These are phyloP conservation scores for Penicillium sp. DNA, from an alignment of 2,329 filamentous ascomycete genomes.

Conservation along the genomic window DNA sequence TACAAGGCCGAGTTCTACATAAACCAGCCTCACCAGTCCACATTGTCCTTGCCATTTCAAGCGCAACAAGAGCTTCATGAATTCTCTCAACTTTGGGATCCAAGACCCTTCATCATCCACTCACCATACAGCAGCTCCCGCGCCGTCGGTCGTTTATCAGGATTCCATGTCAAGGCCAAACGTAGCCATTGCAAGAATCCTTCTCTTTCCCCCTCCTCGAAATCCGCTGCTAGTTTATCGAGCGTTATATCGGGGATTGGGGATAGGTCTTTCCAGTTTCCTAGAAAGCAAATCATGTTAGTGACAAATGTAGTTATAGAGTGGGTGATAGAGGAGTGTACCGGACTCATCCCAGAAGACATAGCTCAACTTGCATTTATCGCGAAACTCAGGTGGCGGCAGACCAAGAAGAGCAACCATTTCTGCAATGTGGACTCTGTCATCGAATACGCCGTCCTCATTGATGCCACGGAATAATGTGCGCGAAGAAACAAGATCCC, in stretches of 20 bases:
- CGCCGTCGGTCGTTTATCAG: not conserved
- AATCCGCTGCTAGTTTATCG: not conserved
- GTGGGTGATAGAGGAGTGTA: not conserved
- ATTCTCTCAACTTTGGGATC: not conserved
- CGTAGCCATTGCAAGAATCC: conserved; percentile 6
- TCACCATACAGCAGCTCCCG: not conserved
- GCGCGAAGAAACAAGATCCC: not conserved
- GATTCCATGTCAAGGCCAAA: not conserved
- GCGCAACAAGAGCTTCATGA: too few species aligned
- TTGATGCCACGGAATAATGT: not conserved
- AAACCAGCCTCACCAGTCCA: too few species aligned
- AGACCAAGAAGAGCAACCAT: conserved; percentile 16
- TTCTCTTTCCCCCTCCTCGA: conserved; percentile 1
- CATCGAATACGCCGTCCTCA: conserved; percentile 6
- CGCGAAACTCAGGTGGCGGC: conserved; percentile 12
- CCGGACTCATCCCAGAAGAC: conserved; percentile 16
- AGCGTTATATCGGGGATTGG: not conserved
- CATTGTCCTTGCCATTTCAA: too few species aligned
- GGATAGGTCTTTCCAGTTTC: conserved; percentile 2
- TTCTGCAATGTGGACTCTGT: conserved; percentile 17
- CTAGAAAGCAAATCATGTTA: not conserved
- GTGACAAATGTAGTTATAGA: not conserved
- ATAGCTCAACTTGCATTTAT: not conserved
- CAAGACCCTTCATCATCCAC: conserved; percentile 1
- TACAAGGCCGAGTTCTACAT: too few species aligned